A percentile compares a stretch with the other conserved stretches of the same genome.
phyloP scores from a whole-genome alignment of 139 green algal species.

The Chlorella sp. region DNA sequence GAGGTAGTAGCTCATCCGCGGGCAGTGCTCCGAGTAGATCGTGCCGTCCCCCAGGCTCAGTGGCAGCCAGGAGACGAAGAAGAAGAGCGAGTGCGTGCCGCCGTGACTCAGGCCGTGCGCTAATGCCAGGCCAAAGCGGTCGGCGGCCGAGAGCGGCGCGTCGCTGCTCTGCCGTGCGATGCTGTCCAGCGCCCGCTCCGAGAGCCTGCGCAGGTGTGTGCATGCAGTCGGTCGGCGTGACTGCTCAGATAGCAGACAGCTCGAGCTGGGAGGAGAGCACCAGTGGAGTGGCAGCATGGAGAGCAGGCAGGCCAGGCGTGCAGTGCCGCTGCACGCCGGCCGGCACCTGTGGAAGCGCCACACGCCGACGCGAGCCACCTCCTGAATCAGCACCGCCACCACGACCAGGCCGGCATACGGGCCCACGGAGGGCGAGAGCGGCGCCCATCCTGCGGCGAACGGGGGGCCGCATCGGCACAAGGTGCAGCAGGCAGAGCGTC shows the following conservation, averaged over 20 bases:
- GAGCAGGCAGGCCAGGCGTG: neutral
- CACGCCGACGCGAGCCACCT: slow-evolving; percentile 28
- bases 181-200: slow-evolving; percentile 15
- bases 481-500: neutral
- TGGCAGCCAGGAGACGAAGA: slow-evolving; percentile 45
- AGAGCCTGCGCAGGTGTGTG: too few relatives aligned
- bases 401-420: slow-evolving; percentile 28
- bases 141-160: slow-evolving; percentile 11
- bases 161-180: slow-evolving; percentile 25
- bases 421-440: slow-evolving; percentile 16
- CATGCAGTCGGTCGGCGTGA: too few relatives aligned
- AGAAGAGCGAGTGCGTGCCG: slow-evolving; percentile 41
- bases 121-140: slow-evolving; percentile 43
- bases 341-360: slow-evolving; percentile 44
- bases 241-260: too few relatives aligned
- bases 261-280: neutral
- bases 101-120: slow-evolving; percentile 48
- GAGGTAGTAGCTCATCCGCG: slow-evolving; percentile 37
- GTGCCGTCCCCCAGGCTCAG: slow-evolving; percentile 36
- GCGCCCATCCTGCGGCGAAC: slow-evolving; percentile 37
- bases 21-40: slow-evolving; percentile 36
- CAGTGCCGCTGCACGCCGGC: neutral
- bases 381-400: slow-evolving; percentile 48
- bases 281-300: neutral
- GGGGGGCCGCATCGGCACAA: neutral